Base-by-base conservation (phyloP, 106 monocot species). In the Apostasia shenzhenica region DNA sequence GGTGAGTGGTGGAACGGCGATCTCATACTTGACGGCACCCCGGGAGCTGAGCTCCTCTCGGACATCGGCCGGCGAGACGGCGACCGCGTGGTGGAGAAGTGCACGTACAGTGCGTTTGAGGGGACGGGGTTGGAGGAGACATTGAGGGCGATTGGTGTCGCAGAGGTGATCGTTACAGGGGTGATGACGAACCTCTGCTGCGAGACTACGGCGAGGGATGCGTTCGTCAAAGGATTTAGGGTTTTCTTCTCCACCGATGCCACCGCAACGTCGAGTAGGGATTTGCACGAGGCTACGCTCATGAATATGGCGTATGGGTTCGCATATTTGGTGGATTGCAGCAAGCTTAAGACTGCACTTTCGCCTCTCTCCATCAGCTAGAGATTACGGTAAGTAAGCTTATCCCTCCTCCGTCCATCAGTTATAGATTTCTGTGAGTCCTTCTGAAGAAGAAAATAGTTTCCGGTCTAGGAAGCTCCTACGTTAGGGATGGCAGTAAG, bases 131-230 rank as follows among this genome's bases (percentile, higher is more conserved):
- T 94, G 74, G 94, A 94, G 77, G 90, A 84, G 76, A 26, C 9
- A 14, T 54, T 94, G 72, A 79, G 54, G 54, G 71, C 40, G 47
- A 77, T 74, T 76, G 82, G 82, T 38, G 79, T 85, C 51, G 81
- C 86, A 70, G 94, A 94, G 78, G 81, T 94, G 70, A 81, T 94
- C 40, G 82, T 94, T 40, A 64, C 85, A 1, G 90, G 94, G 14
- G 90, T 94, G 40, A 87, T 90, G 87, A 94, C 94, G 2, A 90
- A 94, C 59, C 78, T 90, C 52, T 94, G 94, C 73, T 94, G 94
- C 70, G 94, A 90, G 83, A 94, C 90, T 9, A 77, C 94, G 50
- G 84, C 90, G 53, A 82, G 94, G 76, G 94, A 90, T 60, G 90
- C 94, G 40, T 94, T 90, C 57, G 68, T 85, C 0, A 82, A 78